Percentiles rank a stretch among this genome's conserved stretches.
These are phyloP conservation scores for Diutina neorugosa DNA, from an alignment of 1,139 yeast species.

Conservation along the genomic window DNA sequence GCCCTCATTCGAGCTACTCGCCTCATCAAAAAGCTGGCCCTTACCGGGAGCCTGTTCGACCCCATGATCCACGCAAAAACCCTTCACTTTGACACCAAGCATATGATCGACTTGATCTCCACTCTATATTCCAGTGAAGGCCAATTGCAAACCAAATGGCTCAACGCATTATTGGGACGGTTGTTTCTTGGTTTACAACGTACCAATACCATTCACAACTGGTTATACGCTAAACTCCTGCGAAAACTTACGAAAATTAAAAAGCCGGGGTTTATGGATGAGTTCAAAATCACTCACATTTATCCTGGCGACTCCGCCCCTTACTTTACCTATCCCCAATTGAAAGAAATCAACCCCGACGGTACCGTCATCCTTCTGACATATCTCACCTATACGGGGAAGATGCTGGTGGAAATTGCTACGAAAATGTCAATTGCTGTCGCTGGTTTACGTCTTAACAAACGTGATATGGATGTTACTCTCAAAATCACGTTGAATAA, in stretches of 20 bases:
- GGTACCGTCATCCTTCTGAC: constrained; percentile 61
- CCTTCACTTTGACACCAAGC: constrained; percentile 56
- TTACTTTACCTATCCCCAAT: constrained; percentile 57
- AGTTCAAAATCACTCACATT: constrained; percentile 61
- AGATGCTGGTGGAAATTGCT: constrained; percentile 59
- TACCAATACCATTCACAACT: constrained; percentile 51
- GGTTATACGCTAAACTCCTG: constrained; percentile 45
- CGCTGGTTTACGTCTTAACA: constrained; percentile 56
- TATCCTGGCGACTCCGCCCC: constrained; percentile 77
- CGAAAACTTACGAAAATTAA: constrained; percentile 69
- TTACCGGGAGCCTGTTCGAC: constrained; percentile 10
- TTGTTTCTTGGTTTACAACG: constrained; percentile 64
- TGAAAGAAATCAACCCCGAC: constrained; percentile 65
- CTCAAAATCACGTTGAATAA: constrained; percentile 59
- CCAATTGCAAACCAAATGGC: constrained; percentile 77
- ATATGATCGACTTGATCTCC: constrained; percentile 64
- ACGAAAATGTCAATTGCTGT: constrained; percentile 67
- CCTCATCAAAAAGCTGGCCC: constrained; percentile 18
- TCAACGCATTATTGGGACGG: constrained; percentile 78
- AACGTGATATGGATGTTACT: constrained; percentile 66
- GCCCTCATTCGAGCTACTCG: constrained; percentile 69
- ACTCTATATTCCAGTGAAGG: constrained; percentile 73
- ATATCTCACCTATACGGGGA: constrained; percentile 60
- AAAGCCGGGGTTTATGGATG: constrained; percentile 79
- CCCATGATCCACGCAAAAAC: constrained; percentile 52